Base-by-base conservation (phyloP, 208 protist species). In the Trypanosoma brucei region DNA sequence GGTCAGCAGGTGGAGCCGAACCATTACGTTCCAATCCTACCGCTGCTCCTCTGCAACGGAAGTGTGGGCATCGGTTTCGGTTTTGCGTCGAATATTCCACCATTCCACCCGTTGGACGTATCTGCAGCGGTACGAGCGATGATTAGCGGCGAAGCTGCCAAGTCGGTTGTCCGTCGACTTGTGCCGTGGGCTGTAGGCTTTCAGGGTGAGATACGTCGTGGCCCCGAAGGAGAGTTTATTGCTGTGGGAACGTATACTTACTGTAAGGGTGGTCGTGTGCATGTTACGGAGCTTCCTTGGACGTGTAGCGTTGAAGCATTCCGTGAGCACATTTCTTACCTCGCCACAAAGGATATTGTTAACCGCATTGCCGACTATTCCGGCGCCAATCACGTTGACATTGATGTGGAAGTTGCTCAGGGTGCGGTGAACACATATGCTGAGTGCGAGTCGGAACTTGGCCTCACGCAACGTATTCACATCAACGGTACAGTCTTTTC, bases 1-100 rank as follows among this genome's bases (percentile, higher is more conserved):
- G 98, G 97, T 38, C 78, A 93, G 55, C 35, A 62, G 9, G 98
- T 99, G 61, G 98, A 99, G 91, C 99, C 99, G 33, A 88, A 95
- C 50, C 98, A 82, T 77, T 99, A 99, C 78, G 81, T 99, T 35
- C 99, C 99, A 2, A 96, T 99, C 57, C 76, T 99, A 56, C 99
- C 99, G 5, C 92, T 99, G 72, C 89, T 99, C 22, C 85, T 99
- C 8, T 98, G 99, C 50, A 99, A 99, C 88, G 99, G 99, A 35
- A 73, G 83, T 11, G 86, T 98, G 8, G 99, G 98, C 72, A 99
- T 99, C 73, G 99, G 98, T 58, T 99, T 99, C 39, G 99, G 99
- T 53, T 99, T 98, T 85, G 86, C 86, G 22, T 91, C 88, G 0
- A 92, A 79, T 45, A 93, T 97, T 63, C 94, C 91, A 2, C 76